phyloP scores from a whole-genome alignment of 2,329 filamentous ascomycete species.

The Exophiala bonariae region DNA sequence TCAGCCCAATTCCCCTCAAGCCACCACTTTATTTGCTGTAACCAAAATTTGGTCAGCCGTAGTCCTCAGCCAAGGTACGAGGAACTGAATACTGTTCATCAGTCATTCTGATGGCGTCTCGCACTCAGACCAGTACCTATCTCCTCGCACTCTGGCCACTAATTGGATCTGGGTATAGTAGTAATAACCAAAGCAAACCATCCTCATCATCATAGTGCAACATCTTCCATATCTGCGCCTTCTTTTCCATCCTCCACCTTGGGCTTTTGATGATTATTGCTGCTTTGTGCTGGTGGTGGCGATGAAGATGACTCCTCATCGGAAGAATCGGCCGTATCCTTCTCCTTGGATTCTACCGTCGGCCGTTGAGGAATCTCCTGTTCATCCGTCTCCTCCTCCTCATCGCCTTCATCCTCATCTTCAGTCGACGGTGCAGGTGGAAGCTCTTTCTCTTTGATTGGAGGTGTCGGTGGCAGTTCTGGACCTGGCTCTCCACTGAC shows the following conservation, averaged over 20 bases:
- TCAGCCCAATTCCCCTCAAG: too few species aligned
- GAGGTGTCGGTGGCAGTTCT: constrained; percentile 25
- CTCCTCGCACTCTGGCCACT: too few species aligned
- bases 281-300: constrained; percentile 29
- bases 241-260: constrained; percentile 30
- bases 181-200: too few species aligned
- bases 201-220: constrained; percentile 23
- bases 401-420: constrained; percentile 23
- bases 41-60: too few species aligned
- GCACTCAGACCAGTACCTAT: too few species aligned
- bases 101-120: too few species aligned
- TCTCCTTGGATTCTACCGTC: constrained; percentile 12
- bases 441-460: constrained; percentile 21
- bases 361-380: constrained; percentile 13
- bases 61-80: too few species aligned
- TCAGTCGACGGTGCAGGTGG: constrained; percentile 26
- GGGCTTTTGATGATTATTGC: constrained; percentile 17
- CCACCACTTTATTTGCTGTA: too few species aligned
- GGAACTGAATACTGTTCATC: too few species aligned
- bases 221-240: constrained; percentile 30
- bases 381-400: constrained; percentile 22
- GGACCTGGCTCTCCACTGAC: constrained; percentile 28
- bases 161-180: too few species aligned
- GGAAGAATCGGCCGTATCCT: constrained; percentile 7
- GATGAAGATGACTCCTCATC: constrained; percentile 20